Base-by-base conservation (phyloP, 805 yeast genomes). In the Hanseniaspora valbyensis region DNA sequence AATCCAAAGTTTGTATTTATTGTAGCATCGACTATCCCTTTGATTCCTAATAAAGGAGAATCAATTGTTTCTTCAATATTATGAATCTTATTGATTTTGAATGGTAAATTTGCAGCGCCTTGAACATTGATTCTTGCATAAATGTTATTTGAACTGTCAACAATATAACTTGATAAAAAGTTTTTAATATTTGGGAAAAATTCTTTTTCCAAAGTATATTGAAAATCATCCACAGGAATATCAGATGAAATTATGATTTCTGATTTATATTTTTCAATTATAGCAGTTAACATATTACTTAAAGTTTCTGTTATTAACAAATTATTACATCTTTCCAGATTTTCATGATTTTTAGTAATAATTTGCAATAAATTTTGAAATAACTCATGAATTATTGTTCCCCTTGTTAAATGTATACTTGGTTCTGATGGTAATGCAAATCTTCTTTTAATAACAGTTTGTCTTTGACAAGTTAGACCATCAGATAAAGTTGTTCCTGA, bases 41-140 rank as follows among this genome's bases (percentile, higher is more conserved):
- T 77, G 8, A 92, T 65, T 0, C 99, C 99, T 67, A 75, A 88
- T 60, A 77, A 74, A 0, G 96, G 95, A 0, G 96, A 86, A 87
- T 95, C 80, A 13, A 92, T 81, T 57, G 80, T 83, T 59, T 92
- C 96, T 64, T 92, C 99, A 9, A 86, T 77, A 59, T 85, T 95
- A 30, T 86, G 68, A 8, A 88, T 75, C 52, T 81, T 78, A 14
- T 76, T 69, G 0, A 83, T 78, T 0, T 81, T 69, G 38, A 80
- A 69, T 10, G 66, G 66, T 1, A 74, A 55, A 25, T 52, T 51
- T 16, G 58, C 43, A 14, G 60, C 52, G 14, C 57, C 52, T 40
- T 53, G 33, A 7, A 57, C 57, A 36, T 55, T 55, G 16, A 51
- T 39, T 19, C 56, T 41, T 2, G 60, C 60, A 54, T 58, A 51